These are phyloP conservation scores for Mucor mucedo DNA, from an alignment of 371 early-diverging fungal species.

Conservation along the genomic window DNA sequence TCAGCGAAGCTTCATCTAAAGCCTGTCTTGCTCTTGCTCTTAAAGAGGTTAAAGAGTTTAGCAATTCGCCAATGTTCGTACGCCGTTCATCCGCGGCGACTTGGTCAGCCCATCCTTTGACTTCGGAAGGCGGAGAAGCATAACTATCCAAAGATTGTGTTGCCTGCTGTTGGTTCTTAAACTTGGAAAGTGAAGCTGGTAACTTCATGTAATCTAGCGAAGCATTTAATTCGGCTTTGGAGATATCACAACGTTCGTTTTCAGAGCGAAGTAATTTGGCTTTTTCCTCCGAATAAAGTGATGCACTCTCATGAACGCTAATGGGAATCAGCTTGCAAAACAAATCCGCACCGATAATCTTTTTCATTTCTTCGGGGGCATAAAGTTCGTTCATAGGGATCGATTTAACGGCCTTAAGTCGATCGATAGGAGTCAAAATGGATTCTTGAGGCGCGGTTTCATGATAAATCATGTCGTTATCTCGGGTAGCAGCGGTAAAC, in stretches of 20 bases:
- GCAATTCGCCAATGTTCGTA: conserved; percentile 56
- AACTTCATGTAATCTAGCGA: conserved; percentile 87
- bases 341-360: conserved; percentile 83
- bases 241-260: conserved; percentile 75
- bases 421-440: conserved; percentile 81
- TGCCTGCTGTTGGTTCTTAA: conserved; percentile 65
- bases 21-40: conserved; percentile 63
- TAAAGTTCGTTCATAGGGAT: conserved; percentile 80
- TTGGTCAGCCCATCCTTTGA: conserved; percentile 65
- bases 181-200: conserved; percentile 75
- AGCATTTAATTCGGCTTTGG: conserved; percentile 87
- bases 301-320: conserved; percentile 89
- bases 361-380: conserved; percentile 68
- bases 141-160: conserved; percentile 55
- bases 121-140: conserved; percentile 64
- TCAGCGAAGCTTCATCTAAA: conserved; percentile 67
- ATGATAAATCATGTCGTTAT: conserved; percentile 97
- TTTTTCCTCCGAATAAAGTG: conserved; percentile 94
- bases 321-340: conserved; percentile 90
- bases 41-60: conserved; percentile 62
- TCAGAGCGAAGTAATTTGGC: conserved; percentile 86
- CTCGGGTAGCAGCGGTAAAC: conserved; percentile 65
- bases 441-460: conserved; percentile 83
- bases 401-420: conserved; percentile 76
- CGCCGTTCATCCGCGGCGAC: conserved; percentile 58